Conservation (phyloP, 2,329 filamentous ascomycete genomes). For the Colletotrichum sansevieriae region DNA sequence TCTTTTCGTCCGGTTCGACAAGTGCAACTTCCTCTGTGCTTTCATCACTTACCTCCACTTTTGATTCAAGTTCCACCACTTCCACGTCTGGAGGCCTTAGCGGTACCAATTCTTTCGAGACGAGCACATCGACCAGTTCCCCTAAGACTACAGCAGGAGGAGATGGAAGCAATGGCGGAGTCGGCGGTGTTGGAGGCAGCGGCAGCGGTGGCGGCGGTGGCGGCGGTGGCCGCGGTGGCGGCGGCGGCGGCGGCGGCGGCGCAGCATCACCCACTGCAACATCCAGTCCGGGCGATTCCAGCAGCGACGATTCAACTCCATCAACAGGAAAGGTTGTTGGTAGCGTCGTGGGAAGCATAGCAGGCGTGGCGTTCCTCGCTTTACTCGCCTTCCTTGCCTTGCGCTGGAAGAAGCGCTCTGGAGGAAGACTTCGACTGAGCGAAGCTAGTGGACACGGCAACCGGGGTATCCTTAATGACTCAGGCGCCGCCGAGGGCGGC, state of each 20-base stretch:
- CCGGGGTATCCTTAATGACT: slow-evolving; percentile 48
- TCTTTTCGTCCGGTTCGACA: slow-evolving; percentile 31
- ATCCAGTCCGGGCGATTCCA: slow-evolving; percentile 41
- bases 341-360: slow-evolving; percentile 69
- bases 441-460: slow-evolving; percentile 52
- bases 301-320: slow-evolving; percentile 18
- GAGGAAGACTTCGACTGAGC: slow-evolving; percentile 58
- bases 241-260: neutral
- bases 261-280: slow-evolving; percentile 41
- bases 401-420: slow-evolving; percentile 66
- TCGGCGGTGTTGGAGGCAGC: slow-evolving; percentile 16
- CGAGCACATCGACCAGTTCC: slow-evolving; percentile 27
- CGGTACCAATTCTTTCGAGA: slow-evolving; percentile 27
- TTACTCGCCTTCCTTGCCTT: slow-evolving; percentile 67
- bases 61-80: slow-evolving; percentile 3
- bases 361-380: slow-evolving; percentile 69
- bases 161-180: slow-evolving; percentile 11
- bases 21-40: slow-evolving; percentile 33
- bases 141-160: slow-evolving; percentile 15
- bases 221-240: neutral
- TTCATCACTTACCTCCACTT: slow-evolving; percentile 31
- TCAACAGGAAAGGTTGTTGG: slow-evolving; percentile 59
- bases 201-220: slow-evolving; percentile 20
- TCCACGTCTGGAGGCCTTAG: slow-evolving; percentile 5
- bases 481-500: slow-evolving; percentile 43